Evolutionary conservation across 148 eudicot species (phyloP), one percentile per base, ranked within the genome.

Genomic region (Cornus suecica): DNA sequence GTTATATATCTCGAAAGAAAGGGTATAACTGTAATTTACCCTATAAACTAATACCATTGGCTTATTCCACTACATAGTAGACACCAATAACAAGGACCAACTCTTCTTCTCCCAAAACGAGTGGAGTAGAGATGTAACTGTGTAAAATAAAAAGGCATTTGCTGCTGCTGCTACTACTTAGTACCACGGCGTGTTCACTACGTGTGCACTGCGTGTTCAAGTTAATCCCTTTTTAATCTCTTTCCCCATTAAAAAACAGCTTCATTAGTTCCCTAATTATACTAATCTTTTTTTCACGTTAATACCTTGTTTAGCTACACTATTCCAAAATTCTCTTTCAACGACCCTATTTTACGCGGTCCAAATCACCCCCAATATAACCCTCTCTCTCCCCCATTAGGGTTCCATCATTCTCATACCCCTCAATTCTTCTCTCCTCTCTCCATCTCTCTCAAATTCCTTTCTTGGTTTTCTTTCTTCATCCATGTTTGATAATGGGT

Each of bases 301-400:
- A 34, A 37, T 23, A 1, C 42, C 22, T 67, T 11, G 0, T 10
- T 24, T 27, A 15, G 3, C 20, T 27, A 48, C 73, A 1, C 15
- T 26, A 26, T 70, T 70, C 28, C 37, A 27, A 51, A 26, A 15
- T 51, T 70, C 62, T 70, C 24, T 70, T 51, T 52, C 73, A 28
- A 70, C 37, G 42, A 3, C 26, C 4, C 34, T 32, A 9, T 2
- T 14, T 5, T 71, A 78, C 80, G 76, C 76, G 80, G 76, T 71
- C 71, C 66, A 72, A 71, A 78, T 65, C 64, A 18, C 6, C 27
- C 71, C 41, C 80, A 14, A 30, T 71, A 65, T 71, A 78, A 71
- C 32, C 30, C 54, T 45, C 16, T 45, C 66, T 32, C 64, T 24
- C 74, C 26, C 68, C 76, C 20, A 15, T 13, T 72, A 71, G 80